Conservation (phyloP, 164 flowering plant species). For the Vitis riparia region DNA sequence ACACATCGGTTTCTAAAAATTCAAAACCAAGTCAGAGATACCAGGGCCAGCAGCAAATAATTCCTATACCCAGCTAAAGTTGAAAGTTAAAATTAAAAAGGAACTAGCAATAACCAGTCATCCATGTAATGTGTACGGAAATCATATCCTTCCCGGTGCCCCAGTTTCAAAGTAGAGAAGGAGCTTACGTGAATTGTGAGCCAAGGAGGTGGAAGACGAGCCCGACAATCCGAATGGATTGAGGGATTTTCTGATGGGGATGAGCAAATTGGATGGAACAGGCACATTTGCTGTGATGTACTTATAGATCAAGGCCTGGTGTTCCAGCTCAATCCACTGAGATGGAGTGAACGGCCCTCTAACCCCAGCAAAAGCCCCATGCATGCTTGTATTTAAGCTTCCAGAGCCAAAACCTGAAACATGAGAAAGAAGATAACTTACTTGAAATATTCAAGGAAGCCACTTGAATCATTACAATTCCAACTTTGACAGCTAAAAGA, state of each 20-base stretch:
- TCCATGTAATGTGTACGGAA: background rate
- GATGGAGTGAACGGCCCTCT: slow-evolving; percentile 82
- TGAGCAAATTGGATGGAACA: slow-evolving; percentile 72
- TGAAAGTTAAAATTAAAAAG: background rate
- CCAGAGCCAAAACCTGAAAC: slow-evolving; percentile 53
- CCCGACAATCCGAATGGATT: slow-evolving; percentile 18
- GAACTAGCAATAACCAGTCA: too few relatives aligned
- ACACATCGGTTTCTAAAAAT: background rate
- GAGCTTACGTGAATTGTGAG: slow-evolving; percentile 23
- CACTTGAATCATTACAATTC: slow-evolving; percentile 5
- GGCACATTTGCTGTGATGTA: slow-evolving; percentile 72
- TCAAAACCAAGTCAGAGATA: background rate
- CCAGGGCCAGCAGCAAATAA: background rate
- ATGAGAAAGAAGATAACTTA: slow-evolving; percentile 8
- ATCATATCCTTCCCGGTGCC: background rate
- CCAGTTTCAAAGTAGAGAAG: too few relatives aligned
- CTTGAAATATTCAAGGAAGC: slow-evolving; percentile 22
- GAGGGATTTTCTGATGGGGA: slow-evolving; percentile 59
- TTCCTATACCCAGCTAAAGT: background rate
- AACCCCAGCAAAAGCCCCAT: slow-evolving; percentile 46
- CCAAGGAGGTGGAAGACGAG: slow-evolving; percentile 13
- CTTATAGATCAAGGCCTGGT: slow-evolving; percentile 89
- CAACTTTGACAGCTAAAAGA: background rate
- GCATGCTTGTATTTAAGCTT: slow-evolving; percentile 45
- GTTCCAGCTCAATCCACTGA: slow-evolving; percentile 90